Percentiles rank a stretch among this genome's conserved stretches.
phyloP scores from a whole-genome alignment of 2,329 filamentous ascomycete genomes.

The Sporothrix humicola region DNA sequence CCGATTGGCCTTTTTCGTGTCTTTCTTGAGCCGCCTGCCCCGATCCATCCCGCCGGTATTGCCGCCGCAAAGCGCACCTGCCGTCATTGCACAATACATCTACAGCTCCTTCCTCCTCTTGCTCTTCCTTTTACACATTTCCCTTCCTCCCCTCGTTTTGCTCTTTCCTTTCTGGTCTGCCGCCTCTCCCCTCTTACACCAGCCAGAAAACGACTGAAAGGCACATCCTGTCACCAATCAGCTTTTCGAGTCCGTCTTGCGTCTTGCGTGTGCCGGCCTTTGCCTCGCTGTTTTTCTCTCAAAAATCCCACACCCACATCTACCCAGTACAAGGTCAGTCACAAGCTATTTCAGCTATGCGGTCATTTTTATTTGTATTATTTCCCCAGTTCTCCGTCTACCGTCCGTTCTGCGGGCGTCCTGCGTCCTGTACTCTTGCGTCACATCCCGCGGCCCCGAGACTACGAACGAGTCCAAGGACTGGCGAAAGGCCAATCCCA shows the following conservation, averaged over 20 bases:
- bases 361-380: slow-evolving; percentile 3
- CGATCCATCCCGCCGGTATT: slow-evolving; percentile 32
- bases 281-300: slow-evolving; percentile 29
- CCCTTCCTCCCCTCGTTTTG: not conserved
- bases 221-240: slow-evolving; percentile 19
- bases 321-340: slow-evolving; percentile 27
- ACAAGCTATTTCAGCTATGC: slow-evolving; percentile 1
- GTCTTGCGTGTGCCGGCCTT: slow-evolving; percentile 21
- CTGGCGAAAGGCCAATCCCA: slow-evolving; percentile 5
- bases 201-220: not conserved
- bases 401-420: not conserved
- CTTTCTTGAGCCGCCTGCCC: slow-evolving; percentile 26
- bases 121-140: not conserved
- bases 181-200: not conserved
- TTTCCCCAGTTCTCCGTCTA: slow-evolving; percentile 15
- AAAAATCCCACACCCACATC: not conserved
- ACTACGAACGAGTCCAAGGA: not conserved
- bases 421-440: slow-evolving; percentile 5
- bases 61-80: slow-evolving; percentile 31
- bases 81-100: slow-evolving; percentile 8
- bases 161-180: slow-evolving; percentile 10
- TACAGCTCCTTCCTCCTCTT: not conserved
- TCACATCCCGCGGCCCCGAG: slow-evolving; percentile 18
- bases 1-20: slow-evolving; percentile 11
- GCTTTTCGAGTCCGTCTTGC: not conserved